Conservation (phyloP, 139 green algal genomes). For the Chlamydomonas sphaeroides region DNA sequence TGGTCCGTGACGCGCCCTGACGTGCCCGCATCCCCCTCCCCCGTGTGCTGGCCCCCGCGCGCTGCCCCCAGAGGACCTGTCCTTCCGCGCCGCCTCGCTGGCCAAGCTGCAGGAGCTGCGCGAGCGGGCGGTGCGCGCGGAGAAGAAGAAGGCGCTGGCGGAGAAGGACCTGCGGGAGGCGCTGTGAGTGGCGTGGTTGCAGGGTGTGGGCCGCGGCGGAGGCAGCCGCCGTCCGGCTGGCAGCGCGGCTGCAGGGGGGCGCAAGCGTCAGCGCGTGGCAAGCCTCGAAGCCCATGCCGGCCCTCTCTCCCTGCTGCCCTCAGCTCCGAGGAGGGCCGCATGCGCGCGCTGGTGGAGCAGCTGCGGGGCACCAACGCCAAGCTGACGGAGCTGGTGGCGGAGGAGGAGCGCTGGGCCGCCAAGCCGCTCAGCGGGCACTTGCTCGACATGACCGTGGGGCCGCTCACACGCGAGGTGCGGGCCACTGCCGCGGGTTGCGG, state of each 20-base stretch:
- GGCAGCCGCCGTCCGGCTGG: no score
- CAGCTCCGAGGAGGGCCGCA: slow-evolving; percentile 31
- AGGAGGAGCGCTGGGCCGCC: slow-evolving; percentile 5
- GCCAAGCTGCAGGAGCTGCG: slow-evolving; percentile 44
- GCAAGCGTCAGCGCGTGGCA: no score
- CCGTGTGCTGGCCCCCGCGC: no score
- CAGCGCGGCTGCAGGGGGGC: no score
- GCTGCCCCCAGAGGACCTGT: slow-evolving; percentile 46
- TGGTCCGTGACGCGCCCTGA: no score
- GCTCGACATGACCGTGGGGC: background rate
- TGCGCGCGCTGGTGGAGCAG: slow-evolving; percentile 31
- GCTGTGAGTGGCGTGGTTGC: no score
- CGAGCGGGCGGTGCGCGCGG: slow-evolving; percentile 22
- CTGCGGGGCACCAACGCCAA: slow-evolving; percentile 19
- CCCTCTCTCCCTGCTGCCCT: background rate
- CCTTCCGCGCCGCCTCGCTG: slow-evolving; percentile 34
- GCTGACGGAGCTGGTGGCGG: slow-evolving; percentile 16
- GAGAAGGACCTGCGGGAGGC: slow-evolving; percentile 40
- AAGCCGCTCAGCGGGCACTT: slow-evolving; percentile 4
- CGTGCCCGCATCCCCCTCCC: no score
- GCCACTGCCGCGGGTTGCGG: no score
- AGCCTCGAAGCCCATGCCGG: no score
- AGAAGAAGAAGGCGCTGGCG: slow-evolving; percentile 44
- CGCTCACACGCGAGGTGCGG: slow-evolving; percentile 38
- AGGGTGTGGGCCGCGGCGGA: no score